Evolutionary conservation across 2,329 filamentous ascomycete genomes (phyloP).

Genomic region (Diplocarpon rosae): DNA sequence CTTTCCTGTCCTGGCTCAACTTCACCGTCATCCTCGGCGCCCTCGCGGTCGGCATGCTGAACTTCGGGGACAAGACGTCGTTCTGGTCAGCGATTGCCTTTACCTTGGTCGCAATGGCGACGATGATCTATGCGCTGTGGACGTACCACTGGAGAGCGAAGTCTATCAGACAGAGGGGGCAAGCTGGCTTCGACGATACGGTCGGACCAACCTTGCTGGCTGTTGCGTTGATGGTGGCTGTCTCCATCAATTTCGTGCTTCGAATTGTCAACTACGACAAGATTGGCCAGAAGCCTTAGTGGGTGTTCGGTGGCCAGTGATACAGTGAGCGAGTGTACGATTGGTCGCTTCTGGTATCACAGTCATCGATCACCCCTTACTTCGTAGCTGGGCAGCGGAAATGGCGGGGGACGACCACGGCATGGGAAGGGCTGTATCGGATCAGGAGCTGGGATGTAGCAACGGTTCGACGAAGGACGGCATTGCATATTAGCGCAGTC

Average conservation of each 20-base stretch:
- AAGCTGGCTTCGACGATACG: slow-evolving; percentile 92
- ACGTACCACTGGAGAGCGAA: slow-evolving; percentile 97
- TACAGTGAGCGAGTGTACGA: too few relatives aligned
- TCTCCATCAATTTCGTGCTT: slow-evolving; percentile 93
- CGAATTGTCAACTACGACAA: slow-evolving; percentile 37
- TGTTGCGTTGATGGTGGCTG: slow-evolving; percentile 72
- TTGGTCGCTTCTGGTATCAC: not conserved
- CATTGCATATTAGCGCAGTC: not conserved
- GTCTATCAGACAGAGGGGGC: slow-evolving; percentile 80
- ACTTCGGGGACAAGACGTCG: slow-evolving; percentile 90
- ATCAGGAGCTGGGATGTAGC: not conserved
- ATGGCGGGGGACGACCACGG: not conserved
- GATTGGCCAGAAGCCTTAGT: slow-evolving; percentile 3
- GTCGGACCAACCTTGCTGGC: slow-evolving; percentile 88
- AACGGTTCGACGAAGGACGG: too few relatives aligned
- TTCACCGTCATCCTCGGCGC: slow-evolving; percentile 98
- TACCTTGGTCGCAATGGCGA: slow-evolving; percentile 84
- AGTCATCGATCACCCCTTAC: not conserved
- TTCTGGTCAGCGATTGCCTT: slow-evolving; percentile 92
- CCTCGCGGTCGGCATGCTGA: slow-evolving; percentile 90
- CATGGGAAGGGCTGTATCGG: not conserved
- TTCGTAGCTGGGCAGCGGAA: too few relatives aligned
- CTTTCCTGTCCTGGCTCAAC: slow-evolving; percentile 98
- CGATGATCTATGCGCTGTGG: slow-evolving; percentile 88
- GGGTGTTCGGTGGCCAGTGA: not conserved